These are phyloP conservation scores for Multifurca ochricompacta DNA, from an alignment of 768 basidiomycete genomes.

Conservation along the genomic window DNA sequence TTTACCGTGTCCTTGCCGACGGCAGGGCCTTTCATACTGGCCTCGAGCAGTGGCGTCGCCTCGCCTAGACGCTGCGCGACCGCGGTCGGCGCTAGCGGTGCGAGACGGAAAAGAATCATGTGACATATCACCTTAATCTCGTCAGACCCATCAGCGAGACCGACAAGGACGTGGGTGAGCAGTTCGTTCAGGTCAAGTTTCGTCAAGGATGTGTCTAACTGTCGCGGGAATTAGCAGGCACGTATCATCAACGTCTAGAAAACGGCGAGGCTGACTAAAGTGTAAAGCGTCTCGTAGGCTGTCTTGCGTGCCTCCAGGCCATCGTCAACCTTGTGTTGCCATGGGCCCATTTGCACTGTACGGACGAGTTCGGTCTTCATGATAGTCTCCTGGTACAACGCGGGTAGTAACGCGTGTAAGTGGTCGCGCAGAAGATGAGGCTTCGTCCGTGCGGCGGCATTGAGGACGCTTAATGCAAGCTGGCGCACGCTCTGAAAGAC, in stretches of 20 bases:
- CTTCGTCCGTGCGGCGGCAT: slow-evolving; percentile 93
- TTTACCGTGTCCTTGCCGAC: slow-evolving; percentile 95
- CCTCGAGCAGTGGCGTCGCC: slow-evolving; percentile 73
- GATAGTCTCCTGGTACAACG: slow-evolving; percentile 77
- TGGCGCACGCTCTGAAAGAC: slow-evolving; percentile 73
- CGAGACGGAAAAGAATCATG: slow-evolving; percentile 89
- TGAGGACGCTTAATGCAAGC: slow-evolving; percentile 81
- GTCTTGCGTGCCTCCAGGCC: slow-evolving; percentile 95
- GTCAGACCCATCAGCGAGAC: slow-evolving; percentile 83
- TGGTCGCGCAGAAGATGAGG: slow-evolving; percentile 88
- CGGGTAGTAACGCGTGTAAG: slow-evolving; percentile 64
- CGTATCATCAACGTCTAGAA: neutral
- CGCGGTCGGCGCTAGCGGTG: slow-evolving; percentile 77
- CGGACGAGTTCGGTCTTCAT: slow-evolving; percentile 75
- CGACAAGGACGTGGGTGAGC: slow-evolving; percentile 70
- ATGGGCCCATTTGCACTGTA: slow-evolving; percentile 94
- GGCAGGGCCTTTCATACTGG: slow-evolving; percentile 82
- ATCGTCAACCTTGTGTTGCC: slow-evolving; percentile 96
- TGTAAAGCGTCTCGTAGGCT: slow-evolving; percentile 96
- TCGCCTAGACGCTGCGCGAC: slow-evolving; percentile 80
- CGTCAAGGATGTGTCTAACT: slow-evolving; percentile 88
- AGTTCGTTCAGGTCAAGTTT: slow-evolving; percentile 86
- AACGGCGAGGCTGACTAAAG: slow-evolving; percentile 52
- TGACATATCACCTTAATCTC: slow-evolving; percentile 97
- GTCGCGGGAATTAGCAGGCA: neutral